Evolutionary conservation across 805 yeast genomes (phyloP), one percentile per base, ranked within the genome.

Genomic region (Peterozyma toletana): DNA sequence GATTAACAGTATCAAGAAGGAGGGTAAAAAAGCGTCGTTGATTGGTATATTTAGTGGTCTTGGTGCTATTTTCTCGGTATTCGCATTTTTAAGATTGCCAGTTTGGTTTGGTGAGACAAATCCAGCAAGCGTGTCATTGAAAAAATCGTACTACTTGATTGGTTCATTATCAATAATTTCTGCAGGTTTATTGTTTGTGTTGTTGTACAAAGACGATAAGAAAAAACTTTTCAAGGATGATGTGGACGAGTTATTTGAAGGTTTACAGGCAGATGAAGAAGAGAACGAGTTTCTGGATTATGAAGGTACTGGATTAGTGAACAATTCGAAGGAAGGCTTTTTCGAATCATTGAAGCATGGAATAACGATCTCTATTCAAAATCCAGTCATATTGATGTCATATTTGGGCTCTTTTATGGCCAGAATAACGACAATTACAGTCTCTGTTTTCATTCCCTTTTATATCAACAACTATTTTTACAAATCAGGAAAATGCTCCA

Each of bases 21-120:
- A 71, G 49, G 88, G 87, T 2, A 73, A 71, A 48, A 64, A 71
- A 43, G 71, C 84, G 0, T 82, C 87, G 0, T 54, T 80, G 17
- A 70, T 83, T 37, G 90, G 90, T 2, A 57, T 78, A 13, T 63
- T 73, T 40, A 69, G 84, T 14, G 88, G 88, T 0, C 54, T 77
- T 14, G 89, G 89, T 40, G 89, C 88, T 1, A 70, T 83, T 1
- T 73, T 79, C 47, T 70, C 86, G 0, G 86, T 80, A 1, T 54
- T 73, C 1, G 58, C 70, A 35, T 70, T 78, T 36, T 58, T 83
- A 16, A 73, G 86, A 11, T 58, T 83, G 16, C 87, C 88, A 0
- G 69, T 75, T 1, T 64, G 59, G 46, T 63, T 77, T 45, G 74
- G 72, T 11, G 53, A 60, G 15, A 49, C 53, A 10, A 45, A 53